Conservation (phyloP, 1,139 yeast species). For the Blastobotrys raffinosifermentans region DNA sequence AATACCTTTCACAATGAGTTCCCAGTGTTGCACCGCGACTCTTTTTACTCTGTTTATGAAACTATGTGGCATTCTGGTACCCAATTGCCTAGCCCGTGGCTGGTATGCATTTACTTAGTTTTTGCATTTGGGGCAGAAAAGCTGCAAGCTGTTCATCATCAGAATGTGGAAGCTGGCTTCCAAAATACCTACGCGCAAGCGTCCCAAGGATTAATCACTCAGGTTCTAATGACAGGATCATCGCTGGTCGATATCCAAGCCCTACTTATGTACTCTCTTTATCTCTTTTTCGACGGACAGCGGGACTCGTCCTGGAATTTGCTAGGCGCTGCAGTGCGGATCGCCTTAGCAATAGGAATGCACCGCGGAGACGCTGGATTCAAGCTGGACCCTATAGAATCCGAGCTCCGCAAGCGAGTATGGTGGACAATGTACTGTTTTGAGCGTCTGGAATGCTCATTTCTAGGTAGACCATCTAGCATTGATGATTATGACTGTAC, state of each 20-base stretch:
- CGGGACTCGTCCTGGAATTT: constrained; percentile 11
- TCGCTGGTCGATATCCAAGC: constrained; percentile 12
- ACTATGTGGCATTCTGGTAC: constrained; percentile 8
- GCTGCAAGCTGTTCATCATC: too few species aligned
- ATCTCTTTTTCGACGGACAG: constrained; percentile 9
- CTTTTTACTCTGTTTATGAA: constrained; percentile 7
- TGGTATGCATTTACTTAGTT: constrained; percentile 12
- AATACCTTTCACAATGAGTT: constrained; percentile 7
- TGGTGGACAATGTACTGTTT: constrained; percentile 56
- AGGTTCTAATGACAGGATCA: constrained; percentile 9
- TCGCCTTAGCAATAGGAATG: constrained; percentile 17
- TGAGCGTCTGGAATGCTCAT: constrained; percentile 51
- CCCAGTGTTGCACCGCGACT: constrained; percentile 9
- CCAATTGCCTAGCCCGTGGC: constrained; percentile 8
- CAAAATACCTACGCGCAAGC: constrained; percentile 5
- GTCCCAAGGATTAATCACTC: constrained; percentile 2
- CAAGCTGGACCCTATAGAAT: constrained; percentile 24
- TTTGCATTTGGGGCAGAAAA: constrained; percentile 8
- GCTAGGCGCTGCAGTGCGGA: constrained; percentile 9
- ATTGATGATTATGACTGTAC: constrained; percentile 34
- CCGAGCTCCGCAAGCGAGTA: constrained; percentile 41
- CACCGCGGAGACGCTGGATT: constrained; percentile 20
- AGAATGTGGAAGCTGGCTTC: too few species aligned
- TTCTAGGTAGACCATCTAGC: constrained; percentile 49
- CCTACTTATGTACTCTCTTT: constrained; percentile 8